phyloP scores from a whole-genome alignment of 352 stramenopile genomes.

The Phytophthora agathidicida region DNA sequence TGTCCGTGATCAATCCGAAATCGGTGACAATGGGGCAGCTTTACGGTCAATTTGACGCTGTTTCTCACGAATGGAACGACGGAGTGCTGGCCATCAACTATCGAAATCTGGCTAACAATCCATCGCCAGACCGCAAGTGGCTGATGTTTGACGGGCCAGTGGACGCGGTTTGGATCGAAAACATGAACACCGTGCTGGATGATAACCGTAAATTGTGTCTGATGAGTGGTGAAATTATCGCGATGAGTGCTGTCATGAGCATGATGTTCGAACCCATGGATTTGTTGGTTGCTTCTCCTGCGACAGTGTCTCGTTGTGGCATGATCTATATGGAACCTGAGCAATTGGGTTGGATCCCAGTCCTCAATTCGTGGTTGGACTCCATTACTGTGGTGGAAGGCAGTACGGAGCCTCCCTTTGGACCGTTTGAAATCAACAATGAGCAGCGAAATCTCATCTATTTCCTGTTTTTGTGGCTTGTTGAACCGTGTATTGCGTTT shows the following conservation, averaged over 20 bases:
- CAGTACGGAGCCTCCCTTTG: constrained; percentile 19
- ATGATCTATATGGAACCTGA: constrained; percentile 96
- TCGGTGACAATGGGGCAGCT: constrained; percentile 94
- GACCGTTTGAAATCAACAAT: constrained; percentile 74
- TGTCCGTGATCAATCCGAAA: constrained; percentile 93
- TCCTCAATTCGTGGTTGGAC: constrained; percentile 92
- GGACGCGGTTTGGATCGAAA: constrained; percentile 95
- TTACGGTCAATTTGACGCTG: constrained; percentile 94
- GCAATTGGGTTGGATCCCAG: constrained; percentile 89
- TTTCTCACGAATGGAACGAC: constrained; percentile 96
- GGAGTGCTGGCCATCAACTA: constrained; percentile 95
- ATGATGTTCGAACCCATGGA: constrained; percentile 98
- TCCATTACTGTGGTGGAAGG: constrained; percentile 49
- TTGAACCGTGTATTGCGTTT: constrained; percentile 91
- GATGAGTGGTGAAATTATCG: constrained; percentile 95
- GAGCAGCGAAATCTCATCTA: constrained; percentile 75
- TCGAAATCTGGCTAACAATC: constrained; percentile 78
- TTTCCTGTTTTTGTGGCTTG: constrained; percentile 88
- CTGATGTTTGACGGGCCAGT: constrained; percentile 94
- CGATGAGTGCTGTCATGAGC: constrained; percentile 94
- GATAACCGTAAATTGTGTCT: constrained; percentile 95
- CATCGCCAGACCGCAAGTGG: constrained; percentile 89
- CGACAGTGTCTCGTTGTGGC: constrained; percentile 92
- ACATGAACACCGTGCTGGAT: constrained; percentile 96
- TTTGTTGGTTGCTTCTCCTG: constrained; percentile 92